Conservation (phyloP, 768 basidiomycete genomes). For the Lactarius hatsudake region DNA sequence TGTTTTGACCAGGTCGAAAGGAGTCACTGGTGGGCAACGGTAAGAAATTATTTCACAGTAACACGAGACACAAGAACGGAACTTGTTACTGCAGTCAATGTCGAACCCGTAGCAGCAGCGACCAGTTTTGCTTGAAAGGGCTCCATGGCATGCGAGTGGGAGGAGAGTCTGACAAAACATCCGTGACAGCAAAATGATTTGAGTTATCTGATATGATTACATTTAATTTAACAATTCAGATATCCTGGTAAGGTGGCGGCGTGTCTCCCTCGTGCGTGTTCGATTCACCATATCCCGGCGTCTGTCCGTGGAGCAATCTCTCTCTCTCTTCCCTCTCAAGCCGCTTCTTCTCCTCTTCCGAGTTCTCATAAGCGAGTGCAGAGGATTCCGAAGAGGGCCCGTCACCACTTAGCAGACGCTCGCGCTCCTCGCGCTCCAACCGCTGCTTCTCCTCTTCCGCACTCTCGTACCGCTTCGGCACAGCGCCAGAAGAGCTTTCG, state of each 20-base stretch:
- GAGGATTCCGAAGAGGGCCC: constrained; percentile 19
- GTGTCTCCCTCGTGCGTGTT: constrained; percentile 34
- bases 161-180: too few relatives aligned
- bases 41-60: not conserved
- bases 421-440: constrained; percentile 53
- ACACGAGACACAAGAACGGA: constrained; percentile 30
- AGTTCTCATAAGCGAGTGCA: constrained; percentile 40
- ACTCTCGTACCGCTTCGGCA: constrained; percentile 38
- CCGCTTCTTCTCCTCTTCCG: constrained; percentile 60
- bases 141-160: constrained; percentile 43
- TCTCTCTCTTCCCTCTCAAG: constrained; percentile 68
- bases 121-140: constrained; percentile 75
- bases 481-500: constrained; percentile 23
- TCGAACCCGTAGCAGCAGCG: constrained; percentile 76
- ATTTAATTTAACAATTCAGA: too few relatives aligned
- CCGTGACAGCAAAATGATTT: too few relatives aligned
- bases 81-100: constrained; percentile 83
- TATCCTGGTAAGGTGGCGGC: constrained; percentile 46
- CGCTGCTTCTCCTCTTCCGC: constrained; percentile 67
- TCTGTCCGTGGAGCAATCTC: constrained; percentile 33
- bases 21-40: constrained; percentile 71
- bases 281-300: not conserved
- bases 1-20: constrained; percentile 98
- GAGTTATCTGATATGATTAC: too few relatives aligned
- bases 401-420: constrained; percentile 39